A percentile compares a stretch with the other conserved stretches of the same genome.
Evolutionary conservation across 768 basidiomycete species (phyloP).

Genomic region (Omphalotus guepiniiformis): DNA sequence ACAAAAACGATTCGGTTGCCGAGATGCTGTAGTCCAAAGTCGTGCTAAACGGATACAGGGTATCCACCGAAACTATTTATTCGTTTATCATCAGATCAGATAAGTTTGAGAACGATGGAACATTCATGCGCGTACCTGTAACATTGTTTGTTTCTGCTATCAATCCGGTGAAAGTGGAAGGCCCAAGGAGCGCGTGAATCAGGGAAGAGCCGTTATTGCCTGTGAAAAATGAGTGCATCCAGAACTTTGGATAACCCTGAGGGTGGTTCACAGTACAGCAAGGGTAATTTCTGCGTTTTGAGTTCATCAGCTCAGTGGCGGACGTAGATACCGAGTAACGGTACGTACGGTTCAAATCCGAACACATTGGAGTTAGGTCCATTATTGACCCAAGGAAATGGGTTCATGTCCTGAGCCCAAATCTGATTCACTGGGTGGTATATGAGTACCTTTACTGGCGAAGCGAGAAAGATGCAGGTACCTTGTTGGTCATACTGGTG

Average conservation of each 20-base stretch:
- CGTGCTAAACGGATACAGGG: constrained; percentile 37
- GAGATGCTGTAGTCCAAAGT: constrained; percentile 32
- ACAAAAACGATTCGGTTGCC: constrained; percentile 26
- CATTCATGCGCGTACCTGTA: constrained; percentile 20
- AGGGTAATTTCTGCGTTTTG: constrained; percentile 38
- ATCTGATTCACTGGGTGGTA: constrained; percentile 34
- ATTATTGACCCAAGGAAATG: constrained; percentile 34
- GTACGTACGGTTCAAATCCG: constrained; percentile 37
- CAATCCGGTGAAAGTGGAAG: constrained; percentile 30
- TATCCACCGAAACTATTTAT: constrained; percentile 28
- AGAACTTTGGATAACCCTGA: constrained; percentile 38
- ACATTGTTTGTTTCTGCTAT: constrained; percentile 29
- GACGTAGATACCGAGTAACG: background rate
- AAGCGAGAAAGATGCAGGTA: constrained; percentile 11
- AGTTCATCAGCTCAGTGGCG: background rate
- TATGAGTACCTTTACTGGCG: too few relatives aligned
- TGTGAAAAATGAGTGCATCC: constrained; percentile 36
- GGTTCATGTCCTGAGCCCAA: constrained; percentile 36
- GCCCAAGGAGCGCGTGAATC: constrained; percentile 35
- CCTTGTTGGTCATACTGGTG: constrained; percentile 43
- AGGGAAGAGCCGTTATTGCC: constrained; percentile 26
- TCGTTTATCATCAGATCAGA: background rate
- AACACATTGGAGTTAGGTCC: constrained; percentile 37
- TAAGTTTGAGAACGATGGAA: background rate
- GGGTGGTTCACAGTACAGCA: constrained; percentile 43